Evolutionary conservation across 805 yeast genomes (phyloP).

Genomic region (Pichia ethanolica): DNA sequence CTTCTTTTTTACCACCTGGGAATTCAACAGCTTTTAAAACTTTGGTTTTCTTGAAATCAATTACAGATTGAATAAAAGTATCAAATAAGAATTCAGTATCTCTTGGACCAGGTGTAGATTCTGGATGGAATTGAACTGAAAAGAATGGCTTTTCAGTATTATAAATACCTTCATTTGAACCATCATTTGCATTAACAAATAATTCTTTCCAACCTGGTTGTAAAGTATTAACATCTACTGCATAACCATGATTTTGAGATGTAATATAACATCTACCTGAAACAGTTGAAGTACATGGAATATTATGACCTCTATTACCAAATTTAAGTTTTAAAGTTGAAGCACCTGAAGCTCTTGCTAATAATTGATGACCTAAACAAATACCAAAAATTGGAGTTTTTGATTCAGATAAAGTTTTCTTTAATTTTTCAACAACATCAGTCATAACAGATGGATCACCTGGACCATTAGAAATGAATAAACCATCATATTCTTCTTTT

Average conservation of each 20-base stretch:
- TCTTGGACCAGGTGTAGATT: slow-evolving; percentile 98
- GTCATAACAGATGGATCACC: slow-evolving; percentile 94
- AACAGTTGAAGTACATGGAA: slow-evolving; percentile 78
- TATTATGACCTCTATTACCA: slow-evolving; percentile 99
- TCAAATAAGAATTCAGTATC: slow-evolving; percentile 97
- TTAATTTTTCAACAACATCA: slow-evolving; percentile 54
- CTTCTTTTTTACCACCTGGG: slow-evolving; percentile 82
- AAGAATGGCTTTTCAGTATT: slow-evolving; percentile 81
- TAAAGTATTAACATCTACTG: slow-evolving; percentile 80
- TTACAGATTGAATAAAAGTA: slow-evolving; percentile 77
- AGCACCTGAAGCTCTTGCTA: slow-evolving; percentile 95
- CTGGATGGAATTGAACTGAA: slow-evolving; percentile 99
- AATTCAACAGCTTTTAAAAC: slow-evolving; percentile 65
- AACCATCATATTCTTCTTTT: slow-evolving; percentile 82
- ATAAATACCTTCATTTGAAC: slow-evolving; percentile 97
- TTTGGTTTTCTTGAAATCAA: slow-evolving; percentile 50
- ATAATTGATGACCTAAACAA: slow-evolving; percentile 95
- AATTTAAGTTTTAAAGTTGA: slow-evolving; percentile 85
- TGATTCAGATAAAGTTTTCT: slow-evolving; percentile 49
- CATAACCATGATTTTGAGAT: slow-evolving; percentile 98
- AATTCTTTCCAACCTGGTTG: slow-evolving; percentile 83
- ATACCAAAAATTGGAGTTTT: slow-evolving; percentile 94
- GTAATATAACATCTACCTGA: slow-evolving; percentile 96
- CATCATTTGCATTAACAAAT: slow-evolving; percentile 93
- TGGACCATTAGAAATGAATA: slow-evolving; percentile 96